phyloP scores from a whole-genome alignment of 352 stramenopile genomes.

The Pythium brassicae region DNA sequence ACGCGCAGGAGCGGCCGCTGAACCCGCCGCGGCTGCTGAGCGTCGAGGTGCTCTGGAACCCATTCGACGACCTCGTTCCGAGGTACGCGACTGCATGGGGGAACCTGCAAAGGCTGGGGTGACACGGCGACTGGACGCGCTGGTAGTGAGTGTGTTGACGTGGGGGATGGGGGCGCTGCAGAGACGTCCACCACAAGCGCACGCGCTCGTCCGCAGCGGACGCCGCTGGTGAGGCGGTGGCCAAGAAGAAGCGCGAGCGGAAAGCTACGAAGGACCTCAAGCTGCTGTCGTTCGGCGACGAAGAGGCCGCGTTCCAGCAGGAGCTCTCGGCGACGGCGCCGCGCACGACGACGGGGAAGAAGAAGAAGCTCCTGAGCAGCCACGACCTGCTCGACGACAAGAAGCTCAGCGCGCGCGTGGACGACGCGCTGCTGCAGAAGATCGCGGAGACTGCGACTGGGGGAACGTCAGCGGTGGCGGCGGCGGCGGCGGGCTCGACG shows the following conservation, averaged over 20 bases:
- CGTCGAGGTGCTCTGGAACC: slow-evolving; percentile 92
- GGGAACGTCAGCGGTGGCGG: neutral
- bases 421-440: slow-evolving; percentile 49
- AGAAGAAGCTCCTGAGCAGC: slow-evolving; percentile 63
- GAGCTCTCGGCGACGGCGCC: too few relatives aligned
- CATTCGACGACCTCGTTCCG: slow-evolving; percentile 94
- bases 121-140: too few relatives aligned
- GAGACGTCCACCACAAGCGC: slow-evolving; percentile 21
- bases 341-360: slow-evolving; percentile 52
- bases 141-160: neutral
- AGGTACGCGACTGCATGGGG: slow-evolving; percentile 17
- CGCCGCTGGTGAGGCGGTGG: slow-evolving; percentile 24
- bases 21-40: slow-evolving; percentile 73
- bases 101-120: neutral
- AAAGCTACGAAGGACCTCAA: slow-evolving; percentile 93
- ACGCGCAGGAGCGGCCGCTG: slow-evolving; percentile 75
- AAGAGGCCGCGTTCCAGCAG: slow-evolving; percentile 70
- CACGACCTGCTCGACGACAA: slow-evolving; percentile 64
- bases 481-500: too few relatives aligned
- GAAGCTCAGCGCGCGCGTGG: slow-evolving; percentile 59
- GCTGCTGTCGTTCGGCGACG: slow-evolving; percentile 94
- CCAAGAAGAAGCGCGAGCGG: slow-evolving; percentile 79
- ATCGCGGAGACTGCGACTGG: slow-evolving; percentile 23
- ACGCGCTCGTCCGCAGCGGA: neutral
- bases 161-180: neutral